Evolutionary conservation across 768 basidiomycete genomes (phyloP), one percentile per base, ranked within the genome.

Genomic region (Rhodotorula graminis): DNA sequence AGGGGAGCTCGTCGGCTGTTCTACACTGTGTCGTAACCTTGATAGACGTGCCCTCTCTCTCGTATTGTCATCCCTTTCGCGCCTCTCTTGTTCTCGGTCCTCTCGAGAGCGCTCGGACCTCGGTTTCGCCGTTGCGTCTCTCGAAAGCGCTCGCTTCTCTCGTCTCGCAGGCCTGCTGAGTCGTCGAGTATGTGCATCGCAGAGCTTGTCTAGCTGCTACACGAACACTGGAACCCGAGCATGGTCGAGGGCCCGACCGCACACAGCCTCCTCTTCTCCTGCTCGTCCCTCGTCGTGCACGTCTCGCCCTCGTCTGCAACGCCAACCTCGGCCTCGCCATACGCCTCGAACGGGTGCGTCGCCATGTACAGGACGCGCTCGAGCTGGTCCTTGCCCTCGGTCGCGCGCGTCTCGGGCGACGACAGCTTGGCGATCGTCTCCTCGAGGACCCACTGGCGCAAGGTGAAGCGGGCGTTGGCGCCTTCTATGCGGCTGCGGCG

Each of bases 361-460:
- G 91, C 88, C 93, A 99, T 94, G 89, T 90, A 85, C 81, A 96
- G 82, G 27, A 96, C 89, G 81, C 92, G 91, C 21, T 87, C 87
- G 63, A 97, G 82, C 52, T 79, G 78, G 37, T 83, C 82, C 18
- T 83, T 79, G 77, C 93, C 90, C 12, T 23, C 64, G 25, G 2
- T 42, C 1, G 52, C 61, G 44, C 37, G 33, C 37, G 33, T 29
- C 3, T 56, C 52, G 19, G 65, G 63, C 12, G 40, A n/a, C 79
- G 93, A 90, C 3, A 92, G 86, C 74, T 85, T 85, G 72, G 82
- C 81, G 79, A 98, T 98, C 33, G 91, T 89, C 78, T 98, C 94
- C 80, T 98, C 93, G 47, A 99, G 84, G 16, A 98, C 83, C 96
- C 96, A 98, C 81, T 98, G 96, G 71, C 96, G 84, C 70, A 98